These are phyloP conservation scores for Musa beccarii DNA, from an alignment of 176 grass and related monocot species.

Conservation along the genomic window DNA sequence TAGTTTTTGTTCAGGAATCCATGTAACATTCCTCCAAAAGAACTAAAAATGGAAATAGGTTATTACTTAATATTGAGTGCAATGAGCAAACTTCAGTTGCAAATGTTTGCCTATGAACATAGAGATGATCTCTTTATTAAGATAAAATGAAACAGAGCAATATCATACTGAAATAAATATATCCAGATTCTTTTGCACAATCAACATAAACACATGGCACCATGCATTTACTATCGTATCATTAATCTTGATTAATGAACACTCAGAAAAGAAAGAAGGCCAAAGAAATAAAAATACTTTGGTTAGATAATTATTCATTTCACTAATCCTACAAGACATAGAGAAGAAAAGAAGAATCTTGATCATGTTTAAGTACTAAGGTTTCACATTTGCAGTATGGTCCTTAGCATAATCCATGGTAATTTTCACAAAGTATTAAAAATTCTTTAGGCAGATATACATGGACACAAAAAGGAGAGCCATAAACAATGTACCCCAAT, in stretches of 20 bases:
- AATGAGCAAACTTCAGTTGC: background rate
- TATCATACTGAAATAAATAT: background rate
- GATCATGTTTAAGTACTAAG: background rate
- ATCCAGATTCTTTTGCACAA: background rate
- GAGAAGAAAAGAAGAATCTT: background rate
- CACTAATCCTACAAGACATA: background rate
- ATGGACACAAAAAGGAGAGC: background rate
- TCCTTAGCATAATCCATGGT: background rate
- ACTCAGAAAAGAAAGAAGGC: background rate
- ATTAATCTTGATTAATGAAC: background rate
- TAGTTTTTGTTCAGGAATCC: too few species aligned
- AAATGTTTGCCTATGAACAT: background rate
- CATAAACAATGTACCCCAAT: conserved; percentile 51
- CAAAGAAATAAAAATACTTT: background rate
- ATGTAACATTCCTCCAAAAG: background rate
- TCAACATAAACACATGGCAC: background rate
- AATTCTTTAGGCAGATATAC: background rate
- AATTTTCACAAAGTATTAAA: background rate
- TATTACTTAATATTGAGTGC: background rate
- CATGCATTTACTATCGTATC: background rate
- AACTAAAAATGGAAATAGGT: background rate
- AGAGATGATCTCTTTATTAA: background rate
- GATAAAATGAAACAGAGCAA: background rate
- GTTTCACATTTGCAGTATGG: background rate
- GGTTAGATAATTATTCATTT: background rate